These are phyloP conservation scores for Boletus subcaerulescens DNA, from an alignment of 768 basidiomycete species.

Conservation along the genomic window DNA sequence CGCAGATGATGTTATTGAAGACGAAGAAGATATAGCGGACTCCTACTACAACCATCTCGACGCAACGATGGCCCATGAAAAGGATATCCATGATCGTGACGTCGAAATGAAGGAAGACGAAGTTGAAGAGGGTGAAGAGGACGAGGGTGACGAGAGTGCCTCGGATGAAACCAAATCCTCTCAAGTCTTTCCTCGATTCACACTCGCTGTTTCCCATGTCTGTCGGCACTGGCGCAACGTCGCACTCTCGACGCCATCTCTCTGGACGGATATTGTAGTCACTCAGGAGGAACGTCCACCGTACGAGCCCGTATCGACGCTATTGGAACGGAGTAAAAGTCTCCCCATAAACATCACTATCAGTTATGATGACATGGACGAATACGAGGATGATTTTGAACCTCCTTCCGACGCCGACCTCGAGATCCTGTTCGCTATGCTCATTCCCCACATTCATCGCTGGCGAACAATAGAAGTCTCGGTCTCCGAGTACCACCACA, in stretches of 20 bases:
- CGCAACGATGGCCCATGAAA: no score
- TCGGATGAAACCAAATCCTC: no score
- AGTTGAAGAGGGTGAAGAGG: no score
- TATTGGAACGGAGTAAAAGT: constrained; percentile 52
- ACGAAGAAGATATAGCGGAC: no score
- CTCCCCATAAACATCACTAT: constrained; percentile 48
- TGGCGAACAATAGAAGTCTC: constrained; percentile 52
- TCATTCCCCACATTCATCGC: constrained; percentile 51
- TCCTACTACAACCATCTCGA: no score
- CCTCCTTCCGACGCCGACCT: constrained; percentile 23
- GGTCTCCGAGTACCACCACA: constrained; percentile 45
- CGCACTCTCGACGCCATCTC: constrained; percentile 49
- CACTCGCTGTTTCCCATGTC: constrained; percentile 14
- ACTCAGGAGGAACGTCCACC: constrained; percentile 32
- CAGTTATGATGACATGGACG: constrained; percentile 36
- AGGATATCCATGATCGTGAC: no score
- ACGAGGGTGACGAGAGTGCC: no score
- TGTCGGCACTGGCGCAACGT: constrained; percentile 58
- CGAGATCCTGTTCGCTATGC: constrained; percentile 28
- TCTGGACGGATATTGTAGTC: constrained; percentile 53
- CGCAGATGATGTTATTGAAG: no score
- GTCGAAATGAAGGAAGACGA: no score
- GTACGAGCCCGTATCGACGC: constrained; percentile 41
- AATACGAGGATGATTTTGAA: no score
- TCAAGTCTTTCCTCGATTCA: no score